Conservation (phyloP, 352 stramenopile species). For the Phytopythium cucurbitacearum region DNA sequence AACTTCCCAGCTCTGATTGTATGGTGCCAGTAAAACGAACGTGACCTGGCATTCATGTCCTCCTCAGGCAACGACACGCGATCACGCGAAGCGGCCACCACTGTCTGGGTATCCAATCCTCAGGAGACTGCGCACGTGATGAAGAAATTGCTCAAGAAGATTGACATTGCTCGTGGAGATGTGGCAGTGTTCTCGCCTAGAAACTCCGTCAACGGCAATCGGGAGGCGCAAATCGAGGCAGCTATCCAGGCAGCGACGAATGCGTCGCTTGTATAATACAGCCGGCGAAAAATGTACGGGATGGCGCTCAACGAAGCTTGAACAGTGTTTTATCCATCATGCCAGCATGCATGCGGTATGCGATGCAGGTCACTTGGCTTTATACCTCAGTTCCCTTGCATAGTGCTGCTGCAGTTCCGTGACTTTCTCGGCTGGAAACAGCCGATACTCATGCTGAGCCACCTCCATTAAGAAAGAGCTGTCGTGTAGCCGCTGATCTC, state of each 20-base stretch:
- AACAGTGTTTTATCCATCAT: too few species aligned
- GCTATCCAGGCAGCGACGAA: slow-evolving; percentile 62
- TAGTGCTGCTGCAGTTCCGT: too few species aligned
- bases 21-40: neutral
- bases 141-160: slow-evolving; percentile 84
- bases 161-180: slow-evolving; percentile 42
- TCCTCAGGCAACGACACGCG: slow-evolving; percentile 92
- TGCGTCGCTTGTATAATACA: slow-evolving; percentile 5
- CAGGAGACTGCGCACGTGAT: slow-evolving; percentile 95
- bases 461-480: slow-evolving; percentile 54
- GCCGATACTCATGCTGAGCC: slow-evolving; percentile 38
- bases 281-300: neutral
- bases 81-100: slow-evolving; percentile 88
- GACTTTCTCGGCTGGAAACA: slow-evolving; percentile 11
- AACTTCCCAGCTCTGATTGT: neutral
- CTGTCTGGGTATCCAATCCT: slow-evolving; percentile 94
- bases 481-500: slow-evolving; percentile 59
- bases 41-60: neutral
- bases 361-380: neutral
- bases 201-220: slow-evolving; percentile 25
- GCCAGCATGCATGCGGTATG: too few species aligned
- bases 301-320: too few species aligned
- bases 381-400: too few species aligned
- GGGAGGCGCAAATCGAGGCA: slow-evolving; percentile 50
- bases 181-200: slow-evolving; percentile 11